Evolutionary conservation across 2,329 filamentous ascomycete genomes (phyloP).

Genomic region (Fusarium metavorans): DNA sequence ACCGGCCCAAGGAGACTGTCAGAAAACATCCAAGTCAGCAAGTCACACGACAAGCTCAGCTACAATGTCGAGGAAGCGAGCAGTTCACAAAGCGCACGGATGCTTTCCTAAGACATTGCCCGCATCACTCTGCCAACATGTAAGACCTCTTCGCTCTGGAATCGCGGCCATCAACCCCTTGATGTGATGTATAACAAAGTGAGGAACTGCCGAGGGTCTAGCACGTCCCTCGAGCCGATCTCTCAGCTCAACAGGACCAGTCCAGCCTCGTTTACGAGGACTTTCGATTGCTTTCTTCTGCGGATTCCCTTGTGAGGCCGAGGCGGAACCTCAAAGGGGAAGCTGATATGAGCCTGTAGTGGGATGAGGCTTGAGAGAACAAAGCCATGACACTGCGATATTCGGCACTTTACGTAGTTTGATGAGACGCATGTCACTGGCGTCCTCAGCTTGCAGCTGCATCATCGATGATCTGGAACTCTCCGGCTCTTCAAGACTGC

Average conservation of each 20-base stretch:
- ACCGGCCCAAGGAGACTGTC: background rate
- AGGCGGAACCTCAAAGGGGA: background rate
- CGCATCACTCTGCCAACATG: constrained; percentile 12
- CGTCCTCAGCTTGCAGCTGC: constrained; percentile 14
- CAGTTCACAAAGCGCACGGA: background rate
- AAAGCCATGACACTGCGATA: constrained; percentile 1
- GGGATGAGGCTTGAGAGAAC: constrained; percentile 4
- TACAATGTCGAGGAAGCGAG: background rate
- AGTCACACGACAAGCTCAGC: background rate
- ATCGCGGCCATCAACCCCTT: constrained; percentile 4
- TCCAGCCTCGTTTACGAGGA: background rate
- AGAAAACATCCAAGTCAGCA: background rate
- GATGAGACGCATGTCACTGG: background rate
- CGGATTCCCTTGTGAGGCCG: constrained; percentile 3
- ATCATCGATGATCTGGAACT: constrained; percentile 17
- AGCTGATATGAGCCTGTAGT: background rate
- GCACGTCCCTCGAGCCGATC: no score
- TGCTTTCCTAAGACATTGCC: background rate
- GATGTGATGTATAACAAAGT: background rate
- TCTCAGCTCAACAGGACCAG: no score
- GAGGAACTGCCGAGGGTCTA: background rate
- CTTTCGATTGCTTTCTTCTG: background rate
- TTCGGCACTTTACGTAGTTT: background rate
- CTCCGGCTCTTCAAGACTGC: constrained; percentile 7
- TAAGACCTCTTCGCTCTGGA: constrained; percentile 2